Percentiles rank a stretch among this genome's conserved stretches.
Evolutionary conservation across 768 basidiomycete genomes (phyloP).

Genomic region (Amanita inopinata): DNA sequence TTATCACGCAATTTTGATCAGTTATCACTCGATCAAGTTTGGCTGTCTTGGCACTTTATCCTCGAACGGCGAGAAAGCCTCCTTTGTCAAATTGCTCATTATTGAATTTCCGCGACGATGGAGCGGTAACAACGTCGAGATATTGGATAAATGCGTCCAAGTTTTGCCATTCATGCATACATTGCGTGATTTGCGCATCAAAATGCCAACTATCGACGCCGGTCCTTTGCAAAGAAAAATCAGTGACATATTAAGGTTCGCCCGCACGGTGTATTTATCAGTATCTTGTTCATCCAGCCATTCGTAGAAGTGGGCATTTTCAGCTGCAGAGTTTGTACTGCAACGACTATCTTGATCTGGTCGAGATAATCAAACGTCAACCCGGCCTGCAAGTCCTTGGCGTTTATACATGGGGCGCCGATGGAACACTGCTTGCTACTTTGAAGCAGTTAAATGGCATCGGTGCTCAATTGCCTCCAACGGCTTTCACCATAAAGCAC

Average conservation of each 20-base stretch:
- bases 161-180: neutral
- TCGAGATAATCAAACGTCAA: too few species aligned
- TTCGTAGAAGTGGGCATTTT: too few species aligned
- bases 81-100: neutral
- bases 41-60: neutral
- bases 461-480: too few species aligned
- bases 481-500: too few species aligned
- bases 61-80: neutral
- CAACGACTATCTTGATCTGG: too few species aligned
- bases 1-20: neutral
- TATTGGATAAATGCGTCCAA: neutral
- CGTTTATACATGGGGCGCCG: neutral
- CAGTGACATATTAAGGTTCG: neutral
- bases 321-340: too few species aligned
- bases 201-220: neutral
- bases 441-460: neutral
- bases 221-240: neutral
- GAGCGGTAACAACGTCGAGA: neutral
- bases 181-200: neutral
- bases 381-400: neutral
- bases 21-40: neutral
- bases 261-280: neutral
- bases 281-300: neutral
- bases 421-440: neutral
- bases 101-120: neutral